Base-by-base conservation (phyloP, 768 basidiomycete genomes). In the Omphalotus guepiniiformis region DNA sequence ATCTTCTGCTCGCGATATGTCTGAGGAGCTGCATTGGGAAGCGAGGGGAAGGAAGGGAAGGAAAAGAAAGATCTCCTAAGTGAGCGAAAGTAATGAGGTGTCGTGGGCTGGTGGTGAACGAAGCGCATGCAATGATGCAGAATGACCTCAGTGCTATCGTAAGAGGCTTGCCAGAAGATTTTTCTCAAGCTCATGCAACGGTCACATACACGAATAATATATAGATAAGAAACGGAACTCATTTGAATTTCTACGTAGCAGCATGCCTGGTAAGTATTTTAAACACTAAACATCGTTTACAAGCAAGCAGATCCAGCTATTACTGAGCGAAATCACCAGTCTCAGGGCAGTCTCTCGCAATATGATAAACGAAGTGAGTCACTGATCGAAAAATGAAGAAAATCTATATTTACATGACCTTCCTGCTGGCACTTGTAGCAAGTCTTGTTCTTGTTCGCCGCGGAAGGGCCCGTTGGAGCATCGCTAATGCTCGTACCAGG, bases 361-460 rank as follows among this genome's bases (percentile, higher is more conserved):
- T 81, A 81, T 85, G 50, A 18, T 36, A 45, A 39, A 12, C 29
- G 47, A 42, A 34, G 16, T 46, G 28, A 41, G 23, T 28, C 36
- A 29, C 38, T 32, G 37, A 39, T 29, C 16, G 23, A 39, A 29
- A 44, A 22, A 9, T 6, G 11, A 26, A 32, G 7, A 6, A 37
- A 16, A 35, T 30, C 34, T 18, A 4, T 22, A 72, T 87, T 65
- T 61, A 92, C 89, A 71, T 93, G 89, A 53, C 90, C 90, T 63
- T 88, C 86, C 63, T 83, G 80, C 60, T 88, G 84, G 58, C 91
- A 93, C 60, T 88, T 91, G 70, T 88, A 93, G 63, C 90, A 93
- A 42, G 85, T 88, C 72, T 86, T 92, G 53, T 61, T 79, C 68
- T 80, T 87, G 63, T 73, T 79, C 47, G 68, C 64, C 35, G 69